These are phyloP conservation scores for Azolla pinnata DNA, from an alignment of 75 land plant species.

Conservation along the genomic window DNA sequence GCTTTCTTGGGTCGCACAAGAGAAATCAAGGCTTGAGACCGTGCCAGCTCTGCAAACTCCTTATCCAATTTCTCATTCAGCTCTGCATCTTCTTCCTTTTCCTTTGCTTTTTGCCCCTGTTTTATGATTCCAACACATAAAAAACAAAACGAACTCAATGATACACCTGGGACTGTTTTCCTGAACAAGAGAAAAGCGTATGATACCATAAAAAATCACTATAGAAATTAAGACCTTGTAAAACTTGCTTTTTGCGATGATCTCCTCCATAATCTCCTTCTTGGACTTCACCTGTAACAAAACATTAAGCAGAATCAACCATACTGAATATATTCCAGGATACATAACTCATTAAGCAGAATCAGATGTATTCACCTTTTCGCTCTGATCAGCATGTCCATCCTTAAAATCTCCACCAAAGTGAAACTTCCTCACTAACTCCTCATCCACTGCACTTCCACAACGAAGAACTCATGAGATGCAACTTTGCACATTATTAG, in stretches of 20 bases:
- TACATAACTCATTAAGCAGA: background rate
- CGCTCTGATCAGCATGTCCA: background rate
- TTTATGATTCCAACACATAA: too few species aligned
- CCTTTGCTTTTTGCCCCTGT: slow-evolving; percentile 84
- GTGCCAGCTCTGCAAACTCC: slow-evolving; percentile 54
- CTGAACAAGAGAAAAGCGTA: background rate
- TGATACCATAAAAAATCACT: background rate
- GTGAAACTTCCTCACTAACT: slow-evolving; percentile 9
- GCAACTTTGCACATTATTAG: too few species aligned
- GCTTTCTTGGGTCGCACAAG: slow-evolving; percentile 45
- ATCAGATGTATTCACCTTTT: slow-evolving; percentile 6
- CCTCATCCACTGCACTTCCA: slow-evolving; percentile 21
- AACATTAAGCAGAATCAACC: background rate
- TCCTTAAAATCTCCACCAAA: slow-evolving; percentile 6
- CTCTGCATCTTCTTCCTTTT: slow-evolving; percentile 74
- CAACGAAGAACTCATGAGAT: too few species aligned
- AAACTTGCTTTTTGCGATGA: slow-evolving; percentile 72
- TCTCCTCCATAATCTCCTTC: slow-evolving; percentile 82
- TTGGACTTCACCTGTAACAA: slow-evolving; percentile 48
- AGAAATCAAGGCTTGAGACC: slow-evolving; percentile 51
- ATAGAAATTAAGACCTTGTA: slow-evolving; percentile 74
- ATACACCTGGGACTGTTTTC: too few species aligned
- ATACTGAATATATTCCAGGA: background rate
- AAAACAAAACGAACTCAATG: too few species aligned
- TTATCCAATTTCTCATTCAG: slow-evolving; percentile 64